Evolutionary conservation across 2,329 filamentous ascomycete genomes (phyloP), one percentile per base, ranked within the genome.

Genomic region (Sporothrix sp.): DNA sequence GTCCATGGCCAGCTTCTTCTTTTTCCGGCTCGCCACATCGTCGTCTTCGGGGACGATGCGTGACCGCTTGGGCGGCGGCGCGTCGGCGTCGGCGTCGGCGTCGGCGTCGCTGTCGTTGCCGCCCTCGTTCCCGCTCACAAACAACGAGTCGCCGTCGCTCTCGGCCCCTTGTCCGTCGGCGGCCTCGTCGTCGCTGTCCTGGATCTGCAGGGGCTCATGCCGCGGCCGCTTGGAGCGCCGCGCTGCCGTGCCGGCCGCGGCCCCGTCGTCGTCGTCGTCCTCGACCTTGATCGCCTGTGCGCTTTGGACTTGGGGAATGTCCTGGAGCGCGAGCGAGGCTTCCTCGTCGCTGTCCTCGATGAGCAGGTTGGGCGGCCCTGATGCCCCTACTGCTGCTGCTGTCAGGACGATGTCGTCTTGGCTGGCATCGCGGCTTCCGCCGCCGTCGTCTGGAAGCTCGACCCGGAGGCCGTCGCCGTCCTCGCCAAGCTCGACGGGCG

Each of bases 1-100:
- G 55, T 85, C 83, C 71, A 96, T 79, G 18, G 78, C 79, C 59
- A 95, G 70, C 66, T 96, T 97, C 72, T 98, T 96, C 69, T 96
- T 94, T 61, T 95, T 85, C 52, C 85, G 81, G 9, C 65, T 63
- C 16, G 28, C 57, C 43, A 62, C 63, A 8, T 61, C 64, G 69
- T 59, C 64, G 66, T 50, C 71, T 70, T 64, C 76, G 2, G 72
- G 38, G 4, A 30, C 47, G 4, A 39, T 25, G 2, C 52, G 52
- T 69, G 55, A 68, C 68, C 52, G 66, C 66, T 54, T 69, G 66
- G 47, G 57, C 62, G 57, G 67, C 68, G 52, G 65, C n/a, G n/a
- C 16, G 52, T 66, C 64, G 50, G 67, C 60, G 39, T 61, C 52
- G 18, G 56, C 58, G 52, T 68, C 66, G n/a, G 63, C 63, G n/a